Base-by-base conservation (phyloP, 768 basidiomycete species). In the Kwoniella sp. region DNA sequence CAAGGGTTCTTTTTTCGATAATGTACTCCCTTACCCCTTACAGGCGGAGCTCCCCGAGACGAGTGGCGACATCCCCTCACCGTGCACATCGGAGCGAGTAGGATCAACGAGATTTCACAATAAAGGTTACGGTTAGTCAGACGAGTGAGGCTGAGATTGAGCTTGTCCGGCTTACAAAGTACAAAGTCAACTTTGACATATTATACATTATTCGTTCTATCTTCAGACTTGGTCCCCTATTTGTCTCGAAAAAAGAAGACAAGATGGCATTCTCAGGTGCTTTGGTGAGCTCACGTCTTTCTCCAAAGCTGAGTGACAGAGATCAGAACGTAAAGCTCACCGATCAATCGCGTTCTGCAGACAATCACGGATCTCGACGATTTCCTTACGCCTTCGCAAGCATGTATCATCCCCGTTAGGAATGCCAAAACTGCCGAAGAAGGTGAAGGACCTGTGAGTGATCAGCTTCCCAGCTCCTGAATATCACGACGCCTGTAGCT, bases 311-410 rank as follows among this genome's bases (percentile, higher is more conserved):
- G 6, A 33, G 33, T 6, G 33, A 13, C 13, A 6, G 33, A 33
- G 33, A 6, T 6, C 33, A 33, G 33, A 6, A 13, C 33, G 33
- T 13, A 19, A 36, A 7, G n/a, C 49, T 8, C 17, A 27, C 50
- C 47, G 17, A 33, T 33, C 29, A 49, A 27, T 48, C 44, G 22
- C 46, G 26, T 44, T 44, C 3, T 44, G 56, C 65, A 93, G 91
- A 93, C 90, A 9, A 82, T 97, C 51, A 92, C 91, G 21, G 94
- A 95, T 80, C 85, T 98, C 54, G 97, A 97, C 79, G 96, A 98
- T 80, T 99, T 93, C 79, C 91, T 99, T 47, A 90, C 91, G 0
- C 96, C 96, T 1, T 90, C 92, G 1, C 95, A 97, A 81, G 90
- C 90, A 21, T 99, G 96, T 80, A 97, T 98, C 81, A 96, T 97